Evolutionary conservation across 345 rosid genomes (phyloP).

Genomic region (Eutrema yunnanense): DNA sequence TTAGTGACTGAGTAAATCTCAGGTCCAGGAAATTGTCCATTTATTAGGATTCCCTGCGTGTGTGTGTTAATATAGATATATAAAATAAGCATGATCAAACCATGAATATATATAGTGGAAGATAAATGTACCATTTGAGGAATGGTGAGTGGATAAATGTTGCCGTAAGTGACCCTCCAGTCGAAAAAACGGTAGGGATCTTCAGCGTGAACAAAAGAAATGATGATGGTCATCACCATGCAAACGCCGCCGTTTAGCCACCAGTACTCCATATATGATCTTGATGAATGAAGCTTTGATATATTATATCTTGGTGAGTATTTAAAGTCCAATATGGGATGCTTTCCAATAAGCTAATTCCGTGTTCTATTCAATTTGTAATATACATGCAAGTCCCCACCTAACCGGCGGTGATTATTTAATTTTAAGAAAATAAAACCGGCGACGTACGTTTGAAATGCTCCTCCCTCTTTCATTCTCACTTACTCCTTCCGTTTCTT

Average conservation of each 20-base stretch:
- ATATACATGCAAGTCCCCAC: not conserved
- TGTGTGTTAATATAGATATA: no score
- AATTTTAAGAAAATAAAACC: no score
- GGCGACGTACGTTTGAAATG: no score
- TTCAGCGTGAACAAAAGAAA: conserved; percentile 37
- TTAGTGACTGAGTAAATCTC: conserved; percentile 68
- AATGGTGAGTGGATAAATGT: conserved; percentile 54
- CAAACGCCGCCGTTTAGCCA: conserved; percentile 3
- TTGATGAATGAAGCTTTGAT: not conserved
- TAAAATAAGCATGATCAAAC: not conserved
- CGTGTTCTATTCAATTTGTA: conserved; percentile 24
- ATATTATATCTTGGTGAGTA: not conserved
- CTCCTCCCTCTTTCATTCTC: no score
- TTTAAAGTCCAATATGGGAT: conserved; percentile 19
- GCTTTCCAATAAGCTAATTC: conserved; percentile 12
- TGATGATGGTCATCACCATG: not conserved
- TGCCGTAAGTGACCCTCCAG: conserved; percentile 75
- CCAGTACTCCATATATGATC: not conserved
- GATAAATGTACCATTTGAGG: conserved; percentile 42
- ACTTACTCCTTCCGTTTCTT: no score
- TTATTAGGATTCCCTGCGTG: conserved; percentile 75
- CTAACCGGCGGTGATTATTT: no score
- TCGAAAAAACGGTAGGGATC: conserved; percentile 60
- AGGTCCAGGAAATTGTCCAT: conserved; percentile 96
- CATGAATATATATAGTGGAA: no score